Conservation (phyloP, 2,329 filamentous ascomycete species). For the Fusarium sp. region DNA sequence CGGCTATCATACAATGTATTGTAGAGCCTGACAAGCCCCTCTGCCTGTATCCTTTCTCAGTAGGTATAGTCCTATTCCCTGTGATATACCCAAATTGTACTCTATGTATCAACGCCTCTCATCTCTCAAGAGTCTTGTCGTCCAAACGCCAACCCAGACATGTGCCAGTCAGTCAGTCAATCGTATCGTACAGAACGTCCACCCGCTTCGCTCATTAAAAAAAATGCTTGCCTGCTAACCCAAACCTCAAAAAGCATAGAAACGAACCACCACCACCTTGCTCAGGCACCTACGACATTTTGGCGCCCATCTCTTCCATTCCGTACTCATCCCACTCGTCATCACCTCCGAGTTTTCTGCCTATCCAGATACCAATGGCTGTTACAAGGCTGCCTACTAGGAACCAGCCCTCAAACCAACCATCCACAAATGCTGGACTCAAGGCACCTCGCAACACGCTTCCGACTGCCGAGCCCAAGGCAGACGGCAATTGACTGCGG, state of each 20-base stretch:
- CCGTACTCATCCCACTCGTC: constrained; percentile 70
- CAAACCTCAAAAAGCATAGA: constrained; percentile 2
- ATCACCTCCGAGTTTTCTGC: constrained; percentile 66
- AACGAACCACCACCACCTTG: background rate
- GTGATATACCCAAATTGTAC: constrained; percentile 9
- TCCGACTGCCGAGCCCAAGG: constrained; percentile 79
- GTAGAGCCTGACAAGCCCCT: background rate
- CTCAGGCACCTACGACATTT: constrained; percentile 59
- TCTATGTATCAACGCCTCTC: constrained; percentile 20
- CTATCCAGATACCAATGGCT: constrained; percentile 76
- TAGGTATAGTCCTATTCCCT: background rate
- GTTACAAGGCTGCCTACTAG: constrained; percentile 73
- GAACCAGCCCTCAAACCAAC: constrained; percentile 92
- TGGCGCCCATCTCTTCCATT: constrained; percentile 76
- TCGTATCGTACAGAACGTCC: constrained; percentile 21
- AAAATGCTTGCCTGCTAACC: constrained; percentile 18
- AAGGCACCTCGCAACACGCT: constrained; percentile 81
- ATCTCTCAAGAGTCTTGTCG: background rate
- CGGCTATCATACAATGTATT: background rate
- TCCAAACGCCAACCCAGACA: constrained; percentile 23
- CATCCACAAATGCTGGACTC: constrained; percentile 66
- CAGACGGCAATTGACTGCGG: constrained; percentile 78
- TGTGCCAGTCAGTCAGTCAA: constrained; percentile 16
- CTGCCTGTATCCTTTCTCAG: background rate
- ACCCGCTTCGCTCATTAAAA: constrained; percentile 6